A percentile compares a stretch with the other conserved stretches of the same genome.
Evolutionary conservation across 2,329 filamentous ascomycete species (phyloP).

Genomic region (Botrytis deweyae): DNA sequence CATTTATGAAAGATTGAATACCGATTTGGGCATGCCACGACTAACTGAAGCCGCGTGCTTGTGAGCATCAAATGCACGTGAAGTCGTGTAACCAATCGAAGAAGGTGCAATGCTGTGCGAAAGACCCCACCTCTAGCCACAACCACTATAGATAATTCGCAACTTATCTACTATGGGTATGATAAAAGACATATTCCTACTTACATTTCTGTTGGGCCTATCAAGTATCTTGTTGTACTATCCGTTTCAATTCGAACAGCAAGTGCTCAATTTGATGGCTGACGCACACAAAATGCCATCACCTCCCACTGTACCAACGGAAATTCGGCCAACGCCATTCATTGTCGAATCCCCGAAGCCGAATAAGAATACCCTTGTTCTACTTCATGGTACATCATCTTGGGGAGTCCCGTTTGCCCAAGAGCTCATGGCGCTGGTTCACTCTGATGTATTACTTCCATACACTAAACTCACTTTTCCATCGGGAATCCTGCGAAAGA

Average conservation of each 20-base stretch:
- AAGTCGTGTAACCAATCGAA: not conserved
- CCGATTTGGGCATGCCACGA: not conserved
- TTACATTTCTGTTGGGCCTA: not conserved
- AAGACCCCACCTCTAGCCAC: not conserved
- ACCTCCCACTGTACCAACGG: not conserved
- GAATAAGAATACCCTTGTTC: conserved; percentile 41
- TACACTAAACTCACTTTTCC: conserved; percentile 32
- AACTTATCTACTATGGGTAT: not conserved
- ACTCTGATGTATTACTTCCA: conserved; percentile 36
- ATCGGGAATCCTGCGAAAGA: conserved; percentile 24
- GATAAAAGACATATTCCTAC: not conserved
- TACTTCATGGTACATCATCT: conserved; percentile 46
- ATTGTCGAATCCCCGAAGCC: conserved; percentile 34
- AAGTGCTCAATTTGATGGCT: not conserved
- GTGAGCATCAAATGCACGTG: not conserved
- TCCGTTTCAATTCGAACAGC: not conserved
- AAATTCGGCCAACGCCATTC: conserved; percentile 22
- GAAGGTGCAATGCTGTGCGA: not conserved
- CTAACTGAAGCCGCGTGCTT: not conserved
- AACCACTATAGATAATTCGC: not conserved
- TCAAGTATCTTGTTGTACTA: not conserved
- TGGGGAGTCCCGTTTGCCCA: conserved; percentile 40
- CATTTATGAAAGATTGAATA: not conserved
- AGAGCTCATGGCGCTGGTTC: conserved; percentile 39
- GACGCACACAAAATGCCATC: not conserved